phyloP scores from a whole-genome alignment of 106 monocot species.

The Phalaenopsis aphrodite region DNA sequence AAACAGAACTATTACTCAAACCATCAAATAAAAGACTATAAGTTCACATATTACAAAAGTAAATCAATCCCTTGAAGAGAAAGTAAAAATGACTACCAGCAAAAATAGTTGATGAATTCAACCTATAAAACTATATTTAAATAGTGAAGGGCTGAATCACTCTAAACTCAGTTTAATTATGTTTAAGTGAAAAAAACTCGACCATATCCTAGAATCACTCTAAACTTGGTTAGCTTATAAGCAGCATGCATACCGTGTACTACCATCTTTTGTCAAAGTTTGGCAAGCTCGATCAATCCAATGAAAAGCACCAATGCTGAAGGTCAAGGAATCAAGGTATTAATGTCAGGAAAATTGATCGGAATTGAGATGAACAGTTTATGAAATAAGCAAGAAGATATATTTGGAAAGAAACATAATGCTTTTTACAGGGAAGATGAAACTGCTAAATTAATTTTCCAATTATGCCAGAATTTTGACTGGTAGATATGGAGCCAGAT shows the following conservation, averaged over 20 bases:
- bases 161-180: background rate
- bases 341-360: background rate
- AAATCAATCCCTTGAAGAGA: background rate
- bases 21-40: conserved; percentile 11
- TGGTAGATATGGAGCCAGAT: background rate
- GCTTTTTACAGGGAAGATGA: background rate
- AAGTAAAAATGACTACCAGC: background rate
- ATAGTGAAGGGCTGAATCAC: no score
- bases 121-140: background rate
- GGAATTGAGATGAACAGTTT: background rate
- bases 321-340: conserved; percentile 13
- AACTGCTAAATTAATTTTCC: background rate
- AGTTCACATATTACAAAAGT: background rate
- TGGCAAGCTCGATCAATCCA: conserved; percentile 74
- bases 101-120: background rate
- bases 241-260: conserved; percentile 30
- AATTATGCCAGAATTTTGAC: background rate
- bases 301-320: conserved; percentile 83
- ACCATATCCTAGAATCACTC: background rate
- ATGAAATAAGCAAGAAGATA: background rate
- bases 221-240: background rate
- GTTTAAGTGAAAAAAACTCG: background rate
- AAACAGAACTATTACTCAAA: conserved; percentile 9
- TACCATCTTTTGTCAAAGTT: conserved; percentile 11
- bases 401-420: background rate